Conservation (phyloP, 202 grass and related monocot genomes). For the Schoenoplectus triqueter region DNA sequence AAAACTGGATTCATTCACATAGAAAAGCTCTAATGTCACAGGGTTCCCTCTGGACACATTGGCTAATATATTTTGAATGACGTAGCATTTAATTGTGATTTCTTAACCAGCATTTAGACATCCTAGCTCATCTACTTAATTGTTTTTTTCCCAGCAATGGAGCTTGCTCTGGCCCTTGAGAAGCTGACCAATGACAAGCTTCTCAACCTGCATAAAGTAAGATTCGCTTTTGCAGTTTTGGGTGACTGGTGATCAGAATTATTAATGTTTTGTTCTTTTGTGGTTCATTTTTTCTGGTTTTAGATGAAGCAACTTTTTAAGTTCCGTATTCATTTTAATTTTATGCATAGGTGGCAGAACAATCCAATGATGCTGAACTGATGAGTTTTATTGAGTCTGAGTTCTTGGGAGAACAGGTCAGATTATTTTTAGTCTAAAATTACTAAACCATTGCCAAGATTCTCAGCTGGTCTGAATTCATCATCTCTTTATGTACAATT, state of each 20-base stretch:
- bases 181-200: constrained; percentile 57
- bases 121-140: neutral
- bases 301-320: neutral
- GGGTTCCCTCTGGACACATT: neutral
- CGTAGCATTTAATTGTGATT: neutral
- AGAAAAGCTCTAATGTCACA: neutral
- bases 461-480: neutral
- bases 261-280: constrained; percentile 26
- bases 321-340: constrained; percentile 5
- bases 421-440: neutral
- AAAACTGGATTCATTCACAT: neutral
- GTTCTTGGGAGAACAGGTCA: constrained; percentile 53
- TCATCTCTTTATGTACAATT: neutral
- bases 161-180: constrained; percentile 50
- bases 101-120: neutral
- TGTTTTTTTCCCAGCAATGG: constrained; percentile 45
- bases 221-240: neutral
- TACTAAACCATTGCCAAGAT: neutral
- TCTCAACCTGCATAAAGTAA: constrained; percentile 48
- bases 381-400: constrained; percentile 43
- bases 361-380: constrained; percentile 45
- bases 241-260: no score
- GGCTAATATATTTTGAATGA: neutral
- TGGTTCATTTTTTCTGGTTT: neutral
- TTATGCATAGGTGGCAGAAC: constrained; percentile 46